Percentiles rank a stretch among this genome's conserved stretches.
Evolutionary conservation across 306 rosid genomes (phyloP).

Genomic region (Delonix regia): DNA sequence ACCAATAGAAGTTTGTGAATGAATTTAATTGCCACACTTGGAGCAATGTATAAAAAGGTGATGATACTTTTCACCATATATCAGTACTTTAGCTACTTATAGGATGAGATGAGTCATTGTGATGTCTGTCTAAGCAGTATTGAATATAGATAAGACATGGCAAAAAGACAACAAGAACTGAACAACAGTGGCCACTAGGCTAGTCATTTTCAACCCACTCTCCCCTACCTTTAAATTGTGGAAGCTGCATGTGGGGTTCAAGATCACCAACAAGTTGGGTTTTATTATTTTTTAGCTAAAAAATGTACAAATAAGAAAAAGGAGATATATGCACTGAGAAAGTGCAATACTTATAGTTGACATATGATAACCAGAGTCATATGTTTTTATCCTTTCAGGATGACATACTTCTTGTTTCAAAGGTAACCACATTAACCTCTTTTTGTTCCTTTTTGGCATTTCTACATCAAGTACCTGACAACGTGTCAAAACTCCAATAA

Average conservation of each 20-base stretch:
- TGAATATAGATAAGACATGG: neutral
- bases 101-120: neutral
- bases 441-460: neutral
- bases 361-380: neutral
- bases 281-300: neutral
- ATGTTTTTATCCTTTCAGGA: neutral
- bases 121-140: neutral
- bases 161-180: neutral
- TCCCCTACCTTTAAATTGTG: neutral
- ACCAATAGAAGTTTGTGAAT: neutral
- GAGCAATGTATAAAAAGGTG: neutral
- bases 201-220: slow-evolving; percentile 7
- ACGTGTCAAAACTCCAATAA: slow-evolving; percentile 20
- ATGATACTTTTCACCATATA: neutral
- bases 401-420: neutral
- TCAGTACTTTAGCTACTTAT: neutral
- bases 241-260: slow-evolving; percentile 18
- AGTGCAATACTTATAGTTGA: neutral
- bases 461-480: neutral
- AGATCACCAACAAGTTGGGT: neutral
- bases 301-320: neutral
- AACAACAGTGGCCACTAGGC: slow-evolving; percentile 20
- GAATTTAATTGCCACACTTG: neutral
- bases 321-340: neutral
- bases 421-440: neutral